Conservation (phyloP, 352 stramenopile genomes). For the Globisporangium nagaii region DNA sequence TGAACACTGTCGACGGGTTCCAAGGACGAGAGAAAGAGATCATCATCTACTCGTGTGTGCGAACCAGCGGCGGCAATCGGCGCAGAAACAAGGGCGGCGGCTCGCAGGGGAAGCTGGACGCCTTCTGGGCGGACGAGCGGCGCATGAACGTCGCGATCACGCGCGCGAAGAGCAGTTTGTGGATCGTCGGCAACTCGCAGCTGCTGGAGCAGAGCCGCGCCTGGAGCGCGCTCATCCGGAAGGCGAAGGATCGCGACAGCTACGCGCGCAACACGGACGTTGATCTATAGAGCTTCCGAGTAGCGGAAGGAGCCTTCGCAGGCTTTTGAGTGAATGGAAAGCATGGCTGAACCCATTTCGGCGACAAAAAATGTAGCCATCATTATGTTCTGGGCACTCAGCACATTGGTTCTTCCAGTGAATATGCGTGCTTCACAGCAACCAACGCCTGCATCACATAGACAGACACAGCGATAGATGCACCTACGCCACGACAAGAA, state of each 20-base stretch:
- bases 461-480: no score
- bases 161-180: slow-evolving; percentile 93
- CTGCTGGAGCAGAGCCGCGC: slow-evolving; percentile 62
- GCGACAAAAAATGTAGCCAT: no score
- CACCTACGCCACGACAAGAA: no score
- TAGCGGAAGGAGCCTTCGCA: no score
- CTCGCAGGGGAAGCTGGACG: slow-evolving; percentile 25
- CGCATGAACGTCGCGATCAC: slow-evolving; percentile 99
- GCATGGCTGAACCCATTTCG: no score
- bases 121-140: slow-evolving; percentile 96
- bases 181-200: slow-evolving; percentile 76
- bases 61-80: slow-evolving; percentile 75
- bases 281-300: slow-evolving; percentile 9
- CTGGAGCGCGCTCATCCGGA: slow-evolving; percentile 62
- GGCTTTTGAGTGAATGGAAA: no score
- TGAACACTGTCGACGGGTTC: slow-evolving; percentile 97
- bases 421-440: no score
- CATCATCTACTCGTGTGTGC: slow-evolving; percentile 97
- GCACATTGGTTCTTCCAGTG: no score
- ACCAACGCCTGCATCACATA: no score
- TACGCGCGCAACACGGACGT: slow-evolving; percentile 37
- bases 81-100: slow-evolving; percentile 15
- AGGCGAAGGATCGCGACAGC: slow-evolving; percentile 42
- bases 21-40: slow-evolving; percentile 97
- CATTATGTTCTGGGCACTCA: no score